Evolutionary conservation across 2,329 filamentous ascomycete species (phyloP).

Genomic region (Cylindrodendrum hubeiense): DNA sequence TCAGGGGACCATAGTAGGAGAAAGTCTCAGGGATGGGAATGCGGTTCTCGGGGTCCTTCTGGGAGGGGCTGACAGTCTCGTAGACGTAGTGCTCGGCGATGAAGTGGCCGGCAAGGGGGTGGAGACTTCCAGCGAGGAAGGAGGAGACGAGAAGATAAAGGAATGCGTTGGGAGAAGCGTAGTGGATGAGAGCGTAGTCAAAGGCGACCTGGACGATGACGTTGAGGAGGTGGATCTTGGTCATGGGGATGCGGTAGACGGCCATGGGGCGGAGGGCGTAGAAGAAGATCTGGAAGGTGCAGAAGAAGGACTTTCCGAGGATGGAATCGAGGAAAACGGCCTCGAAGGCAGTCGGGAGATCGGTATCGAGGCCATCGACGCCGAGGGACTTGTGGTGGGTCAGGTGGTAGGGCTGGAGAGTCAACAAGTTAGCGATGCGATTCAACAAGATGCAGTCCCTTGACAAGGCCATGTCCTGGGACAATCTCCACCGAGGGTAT

Average conservation of each 20-base stretch:
- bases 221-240: constrained; percentile 86
- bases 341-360: constrained; percentile 92
- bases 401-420: constrained; percentile 85
- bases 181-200: constrained; percentile 76
- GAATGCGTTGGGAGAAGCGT: constrained; percentile 73
- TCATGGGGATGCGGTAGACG: constrained; percentile 90
- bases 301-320: constrained; percentile 97
- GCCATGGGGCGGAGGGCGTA: constrained; percentile 97
- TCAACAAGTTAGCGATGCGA: constrained; percentile 36
- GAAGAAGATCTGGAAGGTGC: constrained; percentile 99
- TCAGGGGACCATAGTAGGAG: constrained; percentile 95
- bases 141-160: constrained; percentile 89
- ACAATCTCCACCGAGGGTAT: not conserved
- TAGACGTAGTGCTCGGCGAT: constrained; percentile 98
- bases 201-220: constrained; percentile 81
- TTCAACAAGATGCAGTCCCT: not conserved
- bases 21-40: constrained; percentile 91
- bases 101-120: constrained; percentile 96
- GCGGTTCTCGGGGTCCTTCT: constrained; percentile 68
- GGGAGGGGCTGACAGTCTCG: constrained; percentile 68
- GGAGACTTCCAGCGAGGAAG: constrained; percentile 92
- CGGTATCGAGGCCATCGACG: constrained; percentile 94
- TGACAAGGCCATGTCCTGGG: not conserved
- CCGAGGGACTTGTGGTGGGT: constrained; percentile 99
- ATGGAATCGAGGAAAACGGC: constrained; percentile 94